Evolutionary conservation across 768 basidiomycete genomes (phyloP), one percentile per base, ranked within the genome.

Genomic region (Erythrobasidium yunnanense): DNA sequence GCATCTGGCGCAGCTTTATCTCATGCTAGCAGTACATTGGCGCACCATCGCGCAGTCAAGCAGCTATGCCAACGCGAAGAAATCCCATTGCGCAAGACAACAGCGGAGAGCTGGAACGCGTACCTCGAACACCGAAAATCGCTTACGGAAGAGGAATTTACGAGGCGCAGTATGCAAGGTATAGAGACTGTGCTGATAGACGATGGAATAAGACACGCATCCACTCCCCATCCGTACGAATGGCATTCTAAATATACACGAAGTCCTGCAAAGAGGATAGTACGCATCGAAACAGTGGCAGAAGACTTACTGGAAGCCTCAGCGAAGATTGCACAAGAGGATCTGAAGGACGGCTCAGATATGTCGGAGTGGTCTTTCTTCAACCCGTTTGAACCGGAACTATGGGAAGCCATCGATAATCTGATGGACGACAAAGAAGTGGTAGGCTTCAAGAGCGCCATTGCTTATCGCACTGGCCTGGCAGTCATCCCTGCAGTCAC

Each of bases 371-470:
- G n/a, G n/a, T n/a, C 29, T 20, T 55, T 55, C 54, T n/a, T 55
- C 4, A 4, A 30, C 2, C 18, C 54, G 11, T 22, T 55, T 25
- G 54, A 55, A 55, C 23, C 29, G 4, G 54, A 32, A 8, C 34
- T 55, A 22, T 25, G 42, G 29, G 54, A 55, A 32, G 54, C 54
- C 15, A 30, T 55, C 20, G 33, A 5, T 2, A n/a, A n/a, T n/a
- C n/a, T n/a, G n/a, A n/a, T n/a, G n/a, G n/a, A n/a, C n/a, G 29
- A 55, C 23, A 2, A 2, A 34, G 30, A 55, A 5, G 54, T 55
- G 15, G 54, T 23, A 18, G 54, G 54, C 2, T 55, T 55, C 54
- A 55, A 55, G 20, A 55, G 54, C 42, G 54, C 54, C 4, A 55
- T 55, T 38, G 34, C 33, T 32, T 55, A 55, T 22, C 27, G 54